Conservation (phyloP, 2,329 filamentous ascomycete genomes). For the Nigrograna mackinnonii region DNA sequence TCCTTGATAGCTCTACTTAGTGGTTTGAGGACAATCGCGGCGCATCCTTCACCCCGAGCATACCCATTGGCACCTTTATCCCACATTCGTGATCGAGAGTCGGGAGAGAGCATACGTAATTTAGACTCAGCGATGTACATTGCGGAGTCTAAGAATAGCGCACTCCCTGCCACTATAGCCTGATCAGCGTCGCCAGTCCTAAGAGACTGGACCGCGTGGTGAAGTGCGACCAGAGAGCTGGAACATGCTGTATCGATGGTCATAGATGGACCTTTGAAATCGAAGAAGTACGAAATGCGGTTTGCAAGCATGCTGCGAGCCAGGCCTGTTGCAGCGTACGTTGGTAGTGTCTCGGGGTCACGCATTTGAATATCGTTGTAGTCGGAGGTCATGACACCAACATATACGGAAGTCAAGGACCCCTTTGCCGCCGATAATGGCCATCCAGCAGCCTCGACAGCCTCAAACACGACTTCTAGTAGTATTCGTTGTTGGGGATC, state of each 20-base stretch:
- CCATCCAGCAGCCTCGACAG: neutral
- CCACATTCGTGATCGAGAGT: slow-evolving; percentile 32
- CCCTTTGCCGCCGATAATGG: slow-evolving; percentile 4
- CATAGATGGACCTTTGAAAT: neutral
- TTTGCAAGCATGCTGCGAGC: slow-evolving; percentile 10
- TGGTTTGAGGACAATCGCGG: slow-evolving; percentile 20
- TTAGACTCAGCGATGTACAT: slow-evolving; percentile 2
- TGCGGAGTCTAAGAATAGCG: slow-evolving; percentile 2
- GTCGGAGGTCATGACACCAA: slow-evolving; percentile 9
- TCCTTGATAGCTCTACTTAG: slow-evolving; percentile 4
- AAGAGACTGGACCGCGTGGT: slow-evolving; percentile 18
- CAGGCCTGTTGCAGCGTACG: slow-evolving; percentile 2
- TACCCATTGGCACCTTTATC: slow-evolving; percentile 65
- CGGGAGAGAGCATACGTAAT: slow-evolving; percentile 27
- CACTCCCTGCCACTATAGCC: slow-evolving; percentile 3
- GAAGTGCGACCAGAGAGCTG: slow-evolving; percentile 11
- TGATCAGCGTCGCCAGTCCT: slow-evolving; percentile 18
- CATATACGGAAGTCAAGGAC: slow-evolving; percentile 11
- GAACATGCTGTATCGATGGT: slow-evolving; percentile 21
- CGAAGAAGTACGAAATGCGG: slow-evolving; percentile 15
- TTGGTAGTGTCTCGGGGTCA: slow-evolving; percentile 1
- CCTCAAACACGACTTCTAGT: slow-evolving; percentile 11
- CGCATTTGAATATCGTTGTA: neutral
- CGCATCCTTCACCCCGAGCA: slow-evolving; percentile 64
- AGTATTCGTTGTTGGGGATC: slow-evolving; percentile 21